Base-by-base conservation (phyloP, 164 flowering plant genomes). In the Cinnamomum chago region DNA sequence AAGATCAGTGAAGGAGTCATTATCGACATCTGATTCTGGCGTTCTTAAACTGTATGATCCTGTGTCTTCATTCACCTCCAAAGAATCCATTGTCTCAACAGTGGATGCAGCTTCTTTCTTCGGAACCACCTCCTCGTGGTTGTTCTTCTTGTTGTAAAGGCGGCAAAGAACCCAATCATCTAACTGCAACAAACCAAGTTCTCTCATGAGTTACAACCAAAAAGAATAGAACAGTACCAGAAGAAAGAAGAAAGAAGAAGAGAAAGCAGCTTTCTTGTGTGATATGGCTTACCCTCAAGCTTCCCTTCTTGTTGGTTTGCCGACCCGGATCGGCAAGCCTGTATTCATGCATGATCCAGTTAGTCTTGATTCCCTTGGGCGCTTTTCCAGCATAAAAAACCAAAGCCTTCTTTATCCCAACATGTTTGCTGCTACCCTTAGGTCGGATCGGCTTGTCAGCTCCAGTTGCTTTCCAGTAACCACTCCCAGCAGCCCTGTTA, bases 281-380 rank as follows among this genome's bases (percentile, higher is more conserved):
- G 27, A 9, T 33, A 47, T 7, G 3, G 35, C 80, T 22, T 70
- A 79, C 82, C 77, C 79, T 74, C 65, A 77, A 35, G 67, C 77
- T 80, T 72, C 75, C 74, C 62, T 74, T 80, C 58, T 71, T 80
- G 65, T 73, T 70, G 51, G 67, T 30, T 4, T 75, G 23, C 7
- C 72, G 75, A 64, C 64, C 58, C 24, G 70, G 72, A n/a, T 79
- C 74, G 5, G 79, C 76, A 47, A 79, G 76, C 28, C 81, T 70
- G 75, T 79, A 79, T 55, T 79, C 81, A 22, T 79, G 81, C 81
- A 79, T 79, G 70, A 79, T 79, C 81, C 81, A 79, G 30, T 79
- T 79, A 35, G 79, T 79, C 67, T 79, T 79, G 25, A 70, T 35
- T n/a, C 81, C 81, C 22, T 72, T 79, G 67, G 81, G 81, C 13